These are phyloP conservation scores for Aspergillus thermomutatus DNA, from an alignment of 2,329 filamentous ascomycete genomes.

Conservation along the genomic window DNA sequence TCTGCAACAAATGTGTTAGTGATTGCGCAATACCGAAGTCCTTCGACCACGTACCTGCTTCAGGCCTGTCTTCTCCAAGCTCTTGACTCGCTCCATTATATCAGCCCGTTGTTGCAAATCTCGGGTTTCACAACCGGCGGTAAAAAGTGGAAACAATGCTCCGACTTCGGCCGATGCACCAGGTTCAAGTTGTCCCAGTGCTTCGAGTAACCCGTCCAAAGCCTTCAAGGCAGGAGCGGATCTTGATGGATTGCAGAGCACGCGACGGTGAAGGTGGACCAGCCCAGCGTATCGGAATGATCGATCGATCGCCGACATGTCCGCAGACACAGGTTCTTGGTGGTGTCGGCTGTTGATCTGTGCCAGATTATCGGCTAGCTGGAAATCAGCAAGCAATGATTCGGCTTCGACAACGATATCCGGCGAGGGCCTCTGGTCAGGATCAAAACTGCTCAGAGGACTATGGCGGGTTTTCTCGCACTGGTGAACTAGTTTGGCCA, in stretches of 20 bases:
- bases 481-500: conserved; percentile 66
- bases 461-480: conserved; percentile 66
- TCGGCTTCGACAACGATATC: conserved; percentile 57
- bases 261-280: conserved; percentile 71
- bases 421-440: conserved; percentile 57
- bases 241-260: conserved; percentile 58
- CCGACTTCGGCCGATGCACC: conserved; percentile 72
- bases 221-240: conserved; percentile 62
- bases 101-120: conserved; percentile 54
- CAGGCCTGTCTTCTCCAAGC: conserved; percentile 71
- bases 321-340: conserved; percentile 37
- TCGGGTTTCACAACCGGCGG: conserved; percentile 71
- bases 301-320: conserved; percentile 66
- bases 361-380: conserved; percentile 48
- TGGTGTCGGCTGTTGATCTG: conserved; percentile 41
- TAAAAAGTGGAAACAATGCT: conserved; percentile 77
- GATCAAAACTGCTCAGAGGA: conserved; percentile 47
- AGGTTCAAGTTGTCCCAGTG: conserved; percentile 59
- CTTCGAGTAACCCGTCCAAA: conserved; percentile 61
- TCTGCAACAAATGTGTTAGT: conserved; percentile 19
- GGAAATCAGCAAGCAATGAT: conserved; percentile 59
- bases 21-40: not conserved
- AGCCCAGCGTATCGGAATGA: conserved; percentile 77
- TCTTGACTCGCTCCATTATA: conserved; percentile 63
- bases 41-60: conserved; percentile 57